Base-by-base conservation (phyloP, 2,329 filamentous ascomycete genomes). In the Lachnellula occidentalis region DNA sequence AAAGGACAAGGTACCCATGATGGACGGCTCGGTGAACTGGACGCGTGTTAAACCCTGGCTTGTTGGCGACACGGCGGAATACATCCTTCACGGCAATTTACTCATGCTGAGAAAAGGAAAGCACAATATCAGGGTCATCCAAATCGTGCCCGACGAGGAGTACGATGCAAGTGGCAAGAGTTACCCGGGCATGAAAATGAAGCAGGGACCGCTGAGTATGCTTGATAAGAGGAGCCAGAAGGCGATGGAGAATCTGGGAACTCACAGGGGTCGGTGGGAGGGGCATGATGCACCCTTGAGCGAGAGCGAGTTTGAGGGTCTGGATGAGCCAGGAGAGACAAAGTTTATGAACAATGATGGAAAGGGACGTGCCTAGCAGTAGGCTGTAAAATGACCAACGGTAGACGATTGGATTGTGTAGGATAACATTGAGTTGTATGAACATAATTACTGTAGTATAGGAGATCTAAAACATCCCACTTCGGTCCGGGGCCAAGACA, bases 31-130 rank as follows among this genome's bases (percentile, higher is more conserved):
- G 54, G 66, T 90, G 24, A 74, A 77, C 24, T 91, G 83, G 74
- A 80, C 77, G 8, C 77, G 79, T 1, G 78, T 89, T 57, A 81
- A 82, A 66, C 70, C 77, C 21, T 83, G 82, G 77, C 78, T 74
- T 61, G 73, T 76, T 0, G 70, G 75, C 22, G 79, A 86, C 51
- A 85, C 82, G 0, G 65, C 74, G 55, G 79, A 81, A 53, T 87
- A 78, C 64, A 72, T 87, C 53, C 78, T 89, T 17, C 80, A 84
- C 57, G 80, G 56, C 11, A 74, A 77, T 59, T 61, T 85, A 46
- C 71, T 86, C 58, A 77, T 86, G 61, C 71, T 86, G 51, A 80
- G 83, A 59, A 81, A 78, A 65, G 82, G 82, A 60, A 85, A 84
- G 72, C 78, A 83, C 69, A 82, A 85, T 58, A 69, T 86, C 45